Base-by-base conservation (phyloP, 225 moss, liverwort and hornwort species). In the Lunularia cruciata region DNA sequence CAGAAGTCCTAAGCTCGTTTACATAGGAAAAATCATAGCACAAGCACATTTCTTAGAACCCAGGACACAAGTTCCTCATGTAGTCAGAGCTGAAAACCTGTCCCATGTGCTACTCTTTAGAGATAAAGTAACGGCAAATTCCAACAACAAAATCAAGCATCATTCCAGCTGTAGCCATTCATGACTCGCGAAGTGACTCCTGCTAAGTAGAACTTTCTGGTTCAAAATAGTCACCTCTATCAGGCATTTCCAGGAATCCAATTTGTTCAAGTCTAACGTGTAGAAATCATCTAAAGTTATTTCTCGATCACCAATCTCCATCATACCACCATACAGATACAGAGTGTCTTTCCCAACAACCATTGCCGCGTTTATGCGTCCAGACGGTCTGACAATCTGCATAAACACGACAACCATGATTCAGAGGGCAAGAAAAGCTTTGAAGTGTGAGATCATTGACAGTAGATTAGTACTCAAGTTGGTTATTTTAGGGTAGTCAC, bases 221-320 rank as follows among this genome's bases (percentile, higher is more conserved):
- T n/a, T n/a, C n/a, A n/a, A n/a, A 25, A 52, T n/a, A 72, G 54
- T 67, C 68, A 81, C 90, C 90, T 88, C 81, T 66, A 91, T 88
- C 25, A 86, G 81, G 18, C 86, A 79, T 68, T 88, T 91, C 90
- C 90, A 91, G 47, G 88, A 83, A 78, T 91, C 90, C 56, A 91
- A 75, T 81, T 91, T 91, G 71, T 91, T 91, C 73, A 91, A 73
- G 74, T 91, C 90, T 79, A 91, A 77, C 19, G 84, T 86, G 75
- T 88, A 83, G n/a, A 91, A 73, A 78, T 91, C 90, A 79, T 91
- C 90, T 57, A 91, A 84, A 1, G 90, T 88, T 52, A 91, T 88
- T 83, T 91, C 90, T 58, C 76, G 84, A 69, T 91, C 90, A 77
- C 86, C 90, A 51, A 91, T 72, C 81, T 91, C 90, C 88, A 91